These are phyloP conservation scores for Lentinula boryana DNA, from an alignment of 768 basidiomycete species.

Conservation along the genomic window DNA sequence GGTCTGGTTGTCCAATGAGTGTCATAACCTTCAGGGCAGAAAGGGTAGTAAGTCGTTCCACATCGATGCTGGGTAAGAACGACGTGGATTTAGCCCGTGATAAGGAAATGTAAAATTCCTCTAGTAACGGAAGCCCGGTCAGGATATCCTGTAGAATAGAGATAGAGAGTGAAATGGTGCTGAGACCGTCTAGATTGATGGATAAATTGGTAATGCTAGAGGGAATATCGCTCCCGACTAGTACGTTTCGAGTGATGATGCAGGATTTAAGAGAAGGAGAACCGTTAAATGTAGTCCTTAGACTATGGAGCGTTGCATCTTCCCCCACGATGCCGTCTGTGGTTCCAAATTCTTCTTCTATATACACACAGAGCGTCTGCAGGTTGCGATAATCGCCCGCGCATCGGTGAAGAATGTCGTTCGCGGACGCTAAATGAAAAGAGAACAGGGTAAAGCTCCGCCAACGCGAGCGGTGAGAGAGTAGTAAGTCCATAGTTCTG, in stretches of 20 bases:
- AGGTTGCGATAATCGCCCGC: constrained; percentile 29
- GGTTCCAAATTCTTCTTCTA: constrained; percentile 23
- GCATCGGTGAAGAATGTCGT: constrained; percentile 32
- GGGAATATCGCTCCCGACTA: constrained; percentile 25
- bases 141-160: constrained; percentile 25
- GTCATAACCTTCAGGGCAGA: constrained; percentile 20
- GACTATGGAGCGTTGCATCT: constrained; percentile 15
- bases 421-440: constrained; percentile 27
- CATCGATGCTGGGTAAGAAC: constrained; percentile 16
- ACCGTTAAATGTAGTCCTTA: constrained; percentile 21
- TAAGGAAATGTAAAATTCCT: constrained; percentile 33
- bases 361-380: constrained; percentile 22
- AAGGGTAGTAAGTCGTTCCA: constrained; percentile 13
- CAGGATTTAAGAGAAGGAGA: constrained; percentile 29
- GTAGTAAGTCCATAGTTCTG: constrained; percentile 34
- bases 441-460: constrained; percentile 34
- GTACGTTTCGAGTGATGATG: constrained; percentile 25
- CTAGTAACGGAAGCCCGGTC: constrained; percentile 32
- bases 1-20: constrained; percentile 21
- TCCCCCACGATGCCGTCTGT: constrained; percentile 11
- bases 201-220: constrained; percentile 27
- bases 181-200: constrained; percentile 22
- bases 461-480: constrained; percentile 37
- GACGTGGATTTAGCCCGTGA: constrained; percentile 20
- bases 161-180: constrained; percentile 17